A percentile compares a stretch with the other conserved stretches of the same genome.
These are phyloP conservation scores for Aspergillus jensenii DNA, from an alignment of 2,329 filamentous ascomycete species.

Conservation along the genomic window DNA sequence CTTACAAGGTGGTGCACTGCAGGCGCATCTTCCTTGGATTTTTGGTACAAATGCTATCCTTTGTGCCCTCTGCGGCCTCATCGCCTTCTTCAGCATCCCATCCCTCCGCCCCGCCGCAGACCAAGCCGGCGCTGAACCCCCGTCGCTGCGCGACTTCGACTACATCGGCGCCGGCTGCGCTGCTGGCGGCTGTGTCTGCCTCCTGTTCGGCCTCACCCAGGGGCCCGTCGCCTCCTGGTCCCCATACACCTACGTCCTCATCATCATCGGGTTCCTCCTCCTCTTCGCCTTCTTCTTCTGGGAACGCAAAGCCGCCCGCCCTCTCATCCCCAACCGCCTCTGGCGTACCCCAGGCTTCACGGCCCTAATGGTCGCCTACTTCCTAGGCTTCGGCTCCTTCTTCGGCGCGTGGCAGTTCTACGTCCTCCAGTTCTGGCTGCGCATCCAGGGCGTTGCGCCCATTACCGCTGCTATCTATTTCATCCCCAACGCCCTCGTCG, in stretches of 20 bases:
- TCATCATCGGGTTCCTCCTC: constrained; percentile 50
- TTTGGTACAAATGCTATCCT: constrained; percentile 47
- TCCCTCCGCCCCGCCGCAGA: constrained; percentile 33
- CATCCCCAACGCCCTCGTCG: constrained; percentile 47
- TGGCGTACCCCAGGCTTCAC: constrained; percentile 47
- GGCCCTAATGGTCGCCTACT: constrained; percentile 45
- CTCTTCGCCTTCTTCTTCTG: constrained; percentile 48
- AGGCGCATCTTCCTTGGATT: constrained; percentile 43
- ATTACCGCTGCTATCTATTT: constrained; percentile 46
- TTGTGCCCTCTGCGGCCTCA: constrained; percentile 35
- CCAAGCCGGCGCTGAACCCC: constrained; percentile 26
- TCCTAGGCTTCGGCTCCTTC: constrained; percentile 47
- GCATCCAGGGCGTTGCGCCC: constrained; percentile 39
- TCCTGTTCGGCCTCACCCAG: constrained; percentile 59
- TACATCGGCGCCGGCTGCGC: constrained; percentile 48
- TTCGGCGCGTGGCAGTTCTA: constrained; percentile 44
- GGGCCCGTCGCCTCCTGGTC: constrained; percentile 51
- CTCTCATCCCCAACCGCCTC: constrained; percentile 46
- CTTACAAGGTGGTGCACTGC: constrained; percentile 44
- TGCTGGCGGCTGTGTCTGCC: constrained; percentile 52
- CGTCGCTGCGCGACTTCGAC: constrained; percentile 33
- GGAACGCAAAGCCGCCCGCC: constrained; percentile 44
- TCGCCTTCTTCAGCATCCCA: constrained; percentile 43
- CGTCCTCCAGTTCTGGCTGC: constrained; percentile 42
- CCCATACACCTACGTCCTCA: constrained; percentile 48